Conservation (phyloP, 345 rosid genomes). For the Psidium friedrichsthalianum region DNA sequence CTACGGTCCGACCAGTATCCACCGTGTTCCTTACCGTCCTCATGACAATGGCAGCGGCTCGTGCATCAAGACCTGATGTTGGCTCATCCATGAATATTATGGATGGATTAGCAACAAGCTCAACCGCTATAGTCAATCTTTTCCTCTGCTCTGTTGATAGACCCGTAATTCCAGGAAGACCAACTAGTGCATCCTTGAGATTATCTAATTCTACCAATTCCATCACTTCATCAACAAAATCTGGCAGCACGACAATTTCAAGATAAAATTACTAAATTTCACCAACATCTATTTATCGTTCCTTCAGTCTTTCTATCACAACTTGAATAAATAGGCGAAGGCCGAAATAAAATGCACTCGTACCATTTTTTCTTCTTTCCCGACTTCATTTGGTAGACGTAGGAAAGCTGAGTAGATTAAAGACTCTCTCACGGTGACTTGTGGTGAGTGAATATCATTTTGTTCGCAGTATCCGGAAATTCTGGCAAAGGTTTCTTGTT, state of each 20-base stretch:
- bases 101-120: slow-evolving; percentile 76
- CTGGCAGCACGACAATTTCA: not conserved
- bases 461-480: slow-evolving; percentile 15
- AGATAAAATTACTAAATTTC: not conserved
- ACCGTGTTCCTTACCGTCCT: slow-evolving; percentile 87
- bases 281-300: not conserved
- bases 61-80: slow-evolving; percentile 84
- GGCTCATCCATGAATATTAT: slow-evolving; percentile 95
- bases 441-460: slow-evolving; percentile 13
- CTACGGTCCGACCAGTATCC: slow-evolving; percentile 83
- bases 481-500: slow-evolving; percentile 17
- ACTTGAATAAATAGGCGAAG: not conserved
- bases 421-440: slow-evolving; percentile 10
- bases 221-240: slow-evolving; percentile 18
- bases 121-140: slow-evolving; percentile 75
- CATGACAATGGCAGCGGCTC: slow-evolving; percentile 89
- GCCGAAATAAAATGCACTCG: not conserved
- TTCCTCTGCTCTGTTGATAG: slow-evolving; percentile 83
- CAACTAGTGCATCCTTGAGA: slow-evolving; percentile 18
- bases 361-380: slow-evolving; percentile 10
- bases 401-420: slow-evolving; percentile 14
- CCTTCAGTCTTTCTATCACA: not conserved
- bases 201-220: slow-evolving; percentile 11
- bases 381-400: slow-evolving; percentile 14
- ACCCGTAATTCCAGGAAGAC: slow-evolving; percentile 24